Base-by-base conservation (phyloP, 176 grass and related monocot species). In the Dendrocalamus sinicus region DNA sequence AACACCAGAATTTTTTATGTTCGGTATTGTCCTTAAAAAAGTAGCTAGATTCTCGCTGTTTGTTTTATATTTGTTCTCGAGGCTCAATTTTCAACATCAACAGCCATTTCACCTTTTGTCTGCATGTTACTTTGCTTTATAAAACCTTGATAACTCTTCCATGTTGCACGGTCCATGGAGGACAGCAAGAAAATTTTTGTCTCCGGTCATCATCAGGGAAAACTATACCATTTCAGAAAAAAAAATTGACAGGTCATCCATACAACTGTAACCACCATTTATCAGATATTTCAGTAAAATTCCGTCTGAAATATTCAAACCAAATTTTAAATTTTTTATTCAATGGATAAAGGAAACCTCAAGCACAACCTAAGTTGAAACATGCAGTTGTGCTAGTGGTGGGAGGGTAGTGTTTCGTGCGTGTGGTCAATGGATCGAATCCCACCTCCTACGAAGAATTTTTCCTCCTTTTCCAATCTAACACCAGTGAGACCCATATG, bases 51-150 rank as follows among this genome's bases (percentile, higher is more conserved):
- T 72, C n/a, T 30, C 70, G 23, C 19, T 43, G 17, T 39, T 72
- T 47, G 22, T 78, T 22, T n/a, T 24, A 22, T n/a, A 45, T 48
- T 46, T 53, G 52, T 19, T 63, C 35, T 28, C 8, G 1, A 37
- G 60, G 73, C 17, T 78, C 37, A 45, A 47, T 46, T 83, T 62
- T 73, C 69, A 73, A 61, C 15, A 45, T 72, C 17, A 0, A 83
- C 14, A 28, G 44, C 16, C 5, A 28, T 61, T 61, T 72, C 15
- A 61, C 24, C 54, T 73, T 61, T 47, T 62, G 30, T 73, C 17
- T 28, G 43, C 68, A 73, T 35, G 20, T 59, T 59, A 16, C 6
- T 72, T 73, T 73, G 52, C 40, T 73, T 48, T 45, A 59, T 59
- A 61, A 72, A 20, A 61, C 15, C 16, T 72, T 72, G 15, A 72